A percentile compares a stretch with the other conserved stretches of the same genome.
These are phyloP conservation scores for Graphilbum fragrans DNA, from an alignment of 2,329 filamentous ascomycete genomes.

Conservation along the genomic window DNA sequence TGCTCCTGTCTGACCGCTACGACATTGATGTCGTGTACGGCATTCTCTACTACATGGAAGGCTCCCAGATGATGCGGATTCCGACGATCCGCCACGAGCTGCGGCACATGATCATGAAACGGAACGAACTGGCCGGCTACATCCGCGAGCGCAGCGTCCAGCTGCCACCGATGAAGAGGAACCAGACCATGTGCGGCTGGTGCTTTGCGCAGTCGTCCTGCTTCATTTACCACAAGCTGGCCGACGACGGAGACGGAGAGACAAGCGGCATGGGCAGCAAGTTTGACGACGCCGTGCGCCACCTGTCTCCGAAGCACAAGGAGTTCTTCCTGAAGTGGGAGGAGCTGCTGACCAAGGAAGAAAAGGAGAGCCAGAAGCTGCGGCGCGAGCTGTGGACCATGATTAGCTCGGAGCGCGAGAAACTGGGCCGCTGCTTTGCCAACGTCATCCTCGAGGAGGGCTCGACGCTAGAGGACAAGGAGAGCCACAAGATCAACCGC, in stretches of 20 bases:
- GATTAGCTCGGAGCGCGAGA: conserved; percentile 78
- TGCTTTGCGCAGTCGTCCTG: conserved; percentile 89
- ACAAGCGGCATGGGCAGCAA: conserved; percentile 69
- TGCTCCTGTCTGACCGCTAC: conserved; percentile 87
- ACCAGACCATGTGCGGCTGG: conserved; percentile 65
- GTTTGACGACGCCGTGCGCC: conserved; percentile 69
- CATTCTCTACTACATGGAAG: conserved; percentile 90
- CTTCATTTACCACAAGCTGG: conserved; percentile 86
- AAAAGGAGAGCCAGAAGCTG: conserved; percentile 77
- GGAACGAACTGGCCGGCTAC: conserved; percentile 79
- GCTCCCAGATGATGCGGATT: conserved; percentile 72
- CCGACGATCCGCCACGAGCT: conserved; percentile 79
- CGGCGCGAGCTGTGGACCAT: conserved; percentile 93
- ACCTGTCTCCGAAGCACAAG: conserved; percentile 62
- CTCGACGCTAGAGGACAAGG: conserved; percentile 56
- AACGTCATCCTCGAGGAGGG: conserved; percentile 68
- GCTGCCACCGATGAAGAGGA: conserved; percentile 77
- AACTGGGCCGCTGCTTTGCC: conserved; percentile 78
- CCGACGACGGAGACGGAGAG: conserved; percentile 72
- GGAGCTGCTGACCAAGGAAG: conserved; percentile 81
- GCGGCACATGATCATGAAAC: conserved; percentile 91
- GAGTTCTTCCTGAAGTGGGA: conserved; percentile 95
- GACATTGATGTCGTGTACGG: conserved; percentile 86
- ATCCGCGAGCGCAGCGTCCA: conserved; percentile 68
- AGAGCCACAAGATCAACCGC: conserved; percentile 76